Conservation (phyloP, 2,329 filamentous ascomycete species). For the Pestalotiopsis sp. region DNA sequence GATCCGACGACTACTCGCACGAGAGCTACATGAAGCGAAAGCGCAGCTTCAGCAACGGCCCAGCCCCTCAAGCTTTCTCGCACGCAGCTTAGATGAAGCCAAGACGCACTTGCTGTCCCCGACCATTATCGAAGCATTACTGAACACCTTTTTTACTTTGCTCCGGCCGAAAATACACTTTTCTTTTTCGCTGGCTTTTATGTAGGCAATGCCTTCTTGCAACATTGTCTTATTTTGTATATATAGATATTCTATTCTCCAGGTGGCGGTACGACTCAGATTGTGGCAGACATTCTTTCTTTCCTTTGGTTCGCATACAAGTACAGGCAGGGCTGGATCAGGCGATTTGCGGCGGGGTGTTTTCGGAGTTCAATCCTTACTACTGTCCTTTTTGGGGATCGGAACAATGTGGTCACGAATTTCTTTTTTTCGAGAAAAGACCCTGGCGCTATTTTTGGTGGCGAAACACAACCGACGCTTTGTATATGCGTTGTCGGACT, state of each 20-base stretch:
- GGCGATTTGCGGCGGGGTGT: slow-evolving; percentile 1
- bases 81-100: slow-evolving; percentile 23
- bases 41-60: slow-evolving; percentile 29
- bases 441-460: not conserved
- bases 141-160: not conserved
- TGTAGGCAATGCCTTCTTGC: slow-evolving; percentile 19
- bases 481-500: not conserved
- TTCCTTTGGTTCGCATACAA: slow-evolving; percentile 18
- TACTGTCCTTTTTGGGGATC: not conserved
- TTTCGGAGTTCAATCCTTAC: not conserved
- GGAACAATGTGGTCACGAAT: not conserved
- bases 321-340: slow-evolving; percentile 18
- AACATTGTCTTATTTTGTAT: slow-evolving; percentile 26
- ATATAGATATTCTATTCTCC: slow-evolving; percentile 21
- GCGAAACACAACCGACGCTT: not conserved
- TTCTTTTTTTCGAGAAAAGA: not conserved
- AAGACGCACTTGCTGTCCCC: slow-evolving; percentile 12
- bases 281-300: slow-evolving; percentile 13
- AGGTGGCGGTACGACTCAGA: slow-evolving; percentile 15
- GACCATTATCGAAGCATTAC: not conserved
- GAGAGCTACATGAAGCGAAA: slow-evolving; percentile 32
- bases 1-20: slow-evolving; percentile 31
- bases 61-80: slow-evolving; percentile 28
- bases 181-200: slow-evolving; percentile 18
- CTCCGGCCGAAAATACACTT: not conserved